Base-by-base conservation (phyloP, 2,329 filamentous ascomycete species). In the Exserohilum rostratum region DNA sequence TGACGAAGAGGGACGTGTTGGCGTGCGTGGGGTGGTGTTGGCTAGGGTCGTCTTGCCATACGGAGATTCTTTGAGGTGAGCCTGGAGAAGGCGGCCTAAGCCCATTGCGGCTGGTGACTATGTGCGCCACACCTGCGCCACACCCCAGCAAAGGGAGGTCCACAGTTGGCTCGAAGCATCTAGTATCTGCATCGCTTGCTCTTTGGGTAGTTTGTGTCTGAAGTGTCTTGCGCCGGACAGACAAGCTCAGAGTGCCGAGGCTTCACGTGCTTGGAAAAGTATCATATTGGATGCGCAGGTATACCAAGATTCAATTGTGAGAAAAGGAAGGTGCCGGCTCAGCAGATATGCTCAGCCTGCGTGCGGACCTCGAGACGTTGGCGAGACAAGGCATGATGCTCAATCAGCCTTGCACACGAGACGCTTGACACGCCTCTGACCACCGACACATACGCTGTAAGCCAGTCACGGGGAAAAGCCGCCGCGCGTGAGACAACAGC, bases 31-130 rank as follows among this genome's bases (percentile, higher is more conserved):
- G 54, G 46, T 54, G 58, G 50, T 53, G 60, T 40, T 53, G 57
- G 53, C 35, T 53, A 58, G 35, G 42, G 42, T 42, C 27, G 52
- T 57, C 47, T 44, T 30, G 39, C 44, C 53, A 38, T 47, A 27
- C 52, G 30, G 53, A 62, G 51, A 54, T 66, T 65, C 63, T 66
- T 65, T 60, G 62, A 61, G 25, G 55, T 61, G 60, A 62, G 46
- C 48, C 20, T 50, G 52, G 46, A 53, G 45, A 38, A 45, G 46
- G 52, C 3, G 25, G 55, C 44, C 53, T 58, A 58, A 49, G 43
- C 52, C 29, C 20, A 25, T 46, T 55, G 46, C 46, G 55, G 44
- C 47, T 34, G 35, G 37, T 17, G 29, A 44, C 40, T 11, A 29
- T 38, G 20, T 18, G 35, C 42, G 52, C 50, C 43, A 46, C 43